Conservation (phyloP, 306 rosid species). For the Biancaea sappan region DNA sequence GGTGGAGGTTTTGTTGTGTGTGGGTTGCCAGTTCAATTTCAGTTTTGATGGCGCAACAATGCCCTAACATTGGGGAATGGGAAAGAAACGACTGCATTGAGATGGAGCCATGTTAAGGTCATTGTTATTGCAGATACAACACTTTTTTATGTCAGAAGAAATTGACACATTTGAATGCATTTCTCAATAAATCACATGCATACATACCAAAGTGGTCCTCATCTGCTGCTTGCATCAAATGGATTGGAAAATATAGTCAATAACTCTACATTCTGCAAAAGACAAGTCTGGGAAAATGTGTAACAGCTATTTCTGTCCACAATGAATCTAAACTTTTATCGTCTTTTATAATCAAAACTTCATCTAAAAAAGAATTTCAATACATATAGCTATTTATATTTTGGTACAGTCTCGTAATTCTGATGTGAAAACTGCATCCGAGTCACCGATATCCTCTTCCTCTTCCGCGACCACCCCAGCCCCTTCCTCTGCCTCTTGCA, state of each 20-base stretch:
- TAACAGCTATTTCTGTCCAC: conserved; percentile 28
- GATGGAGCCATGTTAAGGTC: background rate
- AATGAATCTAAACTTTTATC: conserved; percentile 34
- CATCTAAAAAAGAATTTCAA: conserved; percentile 49
- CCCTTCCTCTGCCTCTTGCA: conserved; percentile 67
- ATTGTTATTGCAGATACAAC: background rate
- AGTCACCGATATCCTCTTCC: conserved; percentile 64
- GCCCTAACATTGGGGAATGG: too few species aligned
- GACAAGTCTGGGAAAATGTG: conserved; percentile 33
- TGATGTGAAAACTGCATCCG: conserved; percentile 12
- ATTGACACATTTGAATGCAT: conserved; percentile 22
- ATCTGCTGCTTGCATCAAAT: too few species aligned
- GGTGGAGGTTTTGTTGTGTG: too few species aligned
- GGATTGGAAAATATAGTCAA: too few species aligned
- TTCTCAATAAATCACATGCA: conserved; percentile 41
- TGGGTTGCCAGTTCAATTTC: too few species aligned
- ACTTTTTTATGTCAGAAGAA: conserved; percentile 9
- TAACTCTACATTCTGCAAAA: conserved; percentile 32
- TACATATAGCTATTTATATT: conserved; percentile 43
- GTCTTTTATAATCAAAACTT: conserved; percentile 47
- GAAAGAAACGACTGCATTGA: too few species aligned
- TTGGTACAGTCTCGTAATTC: conserved; percentile 30
- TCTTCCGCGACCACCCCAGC: conserved; percentile 76
- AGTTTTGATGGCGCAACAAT: too few species aligned
- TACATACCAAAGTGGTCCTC: conserved; percentile 2